Evolutionary conservation across 768 basidiomycete species (phyloP).

Genomic region (Trametopsis cervina): DNA sequence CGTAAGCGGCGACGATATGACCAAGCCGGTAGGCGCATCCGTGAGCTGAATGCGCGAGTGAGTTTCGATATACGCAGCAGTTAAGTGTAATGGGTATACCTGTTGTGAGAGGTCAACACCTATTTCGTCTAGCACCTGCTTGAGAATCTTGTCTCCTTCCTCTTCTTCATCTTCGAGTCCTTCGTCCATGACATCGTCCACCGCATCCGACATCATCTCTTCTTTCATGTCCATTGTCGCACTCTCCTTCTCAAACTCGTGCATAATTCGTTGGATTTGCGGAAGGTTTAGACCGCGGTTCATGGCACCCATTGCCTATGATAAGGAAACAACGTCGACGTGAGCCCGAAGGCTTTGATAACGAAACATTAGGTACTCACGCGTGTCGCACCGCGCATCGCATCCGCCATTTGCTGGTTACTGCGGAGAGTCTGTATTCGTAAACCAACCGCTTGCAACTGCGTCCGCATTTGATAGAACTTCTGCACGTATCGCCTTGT

Average conservation of each 20-base stretch:
- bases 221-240: conserved; percentile 99
- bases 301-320: conserved; percentile 96
- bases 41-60: conserved; percentile 51
- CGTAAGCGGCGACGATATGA: conserved; percentile 49
- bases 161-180: conserved; percentile 91
- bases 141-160: conserved; percentile 92
- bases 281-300: conserved; percentile 94
- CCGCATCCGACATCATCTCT: conserved; percentile 99
- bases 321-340: neutral
- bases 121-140: conserved; percentile 95
- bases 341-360: neutral
- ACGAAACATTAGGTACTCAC: conserved; percentile 38
- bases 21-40: conserved; percentile 74
- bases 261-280: conserved; percentile 93
- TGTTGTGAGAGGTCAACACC: conserved; percentile 88
- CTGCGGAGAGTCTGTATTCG: conserved; percentile 94
- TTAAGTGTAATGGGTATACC: conserved; percentile 39
- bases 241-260: conserved; percentile 95
- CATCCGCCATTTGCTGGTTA: conserved; percentile 99
- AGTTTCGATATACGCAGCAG: neutral
- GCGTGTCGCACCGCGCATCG: conserved; percentile 96
- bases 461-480: conserved; percentile 98
- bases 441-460: conserved; percentile 91
- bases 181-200: conserved; percentile 94
- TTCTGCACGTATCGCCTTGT: conserved; percentile 95